Conservation (phyloP, 352 stramenopile species). For the Plasmopara muralis region DNA sequence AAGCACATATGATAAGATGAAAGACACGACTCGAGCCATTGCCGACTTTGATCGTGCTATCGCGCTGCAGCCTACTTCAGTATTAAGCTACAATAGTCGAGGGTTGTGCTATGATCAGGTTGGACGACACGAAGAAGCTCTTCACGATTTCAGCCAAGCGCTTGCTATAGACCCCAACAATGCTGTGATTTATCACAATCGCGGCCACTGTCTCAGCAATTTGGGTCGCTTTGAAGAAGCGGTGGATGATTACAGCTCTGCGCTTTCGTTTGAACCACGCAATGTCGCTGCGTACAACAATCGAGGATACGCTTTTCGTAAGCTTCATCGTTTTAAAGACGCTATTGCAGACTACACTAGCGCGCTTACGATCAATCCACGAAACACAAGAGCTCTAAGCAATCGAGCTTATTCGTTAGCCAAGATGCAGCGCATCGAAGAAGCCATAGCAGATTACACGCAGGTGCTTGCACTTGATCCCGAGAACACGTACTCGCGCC, state of each 20-base stretch:
- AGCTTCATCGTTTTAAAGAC: slow-evolving; percentile 55
- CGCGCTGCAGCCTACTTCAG: slow-evolving; percentile 40
- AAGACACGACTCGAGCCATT: slow-evolving; percentile 46
- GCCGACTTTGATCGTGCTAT: slow-evolving; percentile 66
- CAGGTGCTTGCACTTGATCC: slow-evolving; percentile 63
- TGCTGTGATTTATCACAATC: slow-evolving; percentile 80
- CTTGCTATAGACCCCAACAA: slow-evolving; percentile 63
- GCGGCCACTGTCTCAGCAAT: slow-evolving; percentile 79
- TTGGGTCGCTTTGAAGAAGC: slow-evolving; percentile 66
- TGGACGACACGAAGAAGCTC: slow-evolving; percentile 46
- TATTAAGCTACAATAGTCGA: slow-evolving; percentile 78
- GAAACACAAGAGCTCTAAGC: slow-evolving; percentile 73
- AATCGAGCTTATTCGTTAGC: slow-evolving; percentile 82
- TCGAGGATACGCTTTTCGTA: slow-evolving; percentile 76
- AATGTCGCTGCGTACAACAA: slow-evolving; percentile 83
- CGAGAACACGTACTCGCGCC: slow-evolving; percentile 70
- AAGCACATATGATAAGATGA: slow-evolving; percentile 77
- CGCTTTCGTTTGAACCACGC: slow-evolving; percentile 50
- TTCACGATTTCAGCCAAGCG: slow-evolving; percentile 67
- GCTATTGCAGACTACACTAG: slow-evolving; percentile 73
- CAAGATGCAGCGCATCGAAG: slow-evolving; percentile 62
- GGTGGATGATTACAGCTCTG: slow-evolving; percentile 59
- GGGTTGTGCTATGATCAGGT: slow-evolving; percentile 74
- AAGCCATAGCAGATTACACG: slow-evolving; percentile 73
- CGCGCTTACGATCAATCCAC: slow-evolving; percentile 61